phyloP scores from a whole-genome alignment of 2,329 filamentous ascomycete species.

The Pseudocercospora musae region DNA sequence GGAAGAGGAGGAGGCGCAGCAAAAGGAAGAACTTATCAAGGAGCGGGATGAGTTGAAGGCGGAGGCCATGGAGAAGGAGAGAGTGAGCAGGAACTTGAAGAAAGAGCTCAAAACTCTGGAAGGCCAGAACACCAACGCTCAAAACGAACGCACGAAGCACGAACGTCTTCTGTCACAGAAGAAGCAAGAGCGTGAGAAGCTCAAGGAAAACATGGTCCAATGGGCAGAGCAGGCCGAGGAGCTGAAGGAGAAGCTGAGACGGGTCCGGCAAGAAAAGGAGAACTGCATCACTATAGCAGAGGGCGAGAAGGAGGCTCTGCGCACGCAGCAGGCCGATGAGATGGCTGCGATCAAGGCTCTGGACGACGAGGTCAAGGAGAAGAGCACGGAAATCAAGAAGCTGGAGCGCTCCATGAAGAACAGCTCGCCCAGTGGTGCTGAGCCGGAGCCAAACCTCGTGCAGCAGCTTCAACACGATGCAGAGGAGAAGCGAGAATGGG shows the following conservation, averaged over 20 bases:
- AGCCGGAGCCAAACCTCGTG: slow-evolving; percentile 32
- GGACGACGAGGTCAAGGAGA: slow-evolving; percentile 71
- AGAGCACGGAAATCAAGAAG: slow-evolving; percentile 67
- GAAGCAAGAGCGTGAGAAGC: slow-evolving; percentile 63
- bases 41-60: slow-evolving; percentile 78
- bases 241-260: slow-evolving; percentile 47
- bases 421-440: slow-evolving; percentile 42
- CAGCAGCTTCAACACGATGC: slow-evolving; percentile 36
- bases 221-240: slow-evolving; percentile 63
- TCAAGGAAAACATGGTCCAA: slow-evolving; percentile 66
- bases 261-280: slow-evolving; percentile 41
- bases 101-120: slow-evolving; percentile 77
- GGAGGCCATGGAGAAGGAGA: slow-evolving; percentile 82
- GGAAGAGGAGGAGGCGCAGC: slow-evolving; percentile 49
- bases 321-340: slow-evolving; percentile 42
- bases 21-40: slow-evolving; percentile 56
- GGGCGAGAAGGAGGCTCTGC: slow-evolving; percentile 41
- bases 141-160: slow-evolving; percentile 74
- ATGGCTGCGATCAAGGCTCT: slow-evolving; percentile 55
- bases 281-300: slow-evolving; percentile 38
- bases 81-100: slow-evolving; percentile 78
- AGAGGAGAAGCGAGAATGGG: slow-evolving; percentile 42
- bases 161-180: slow-evolving; percentile 70
- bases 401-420: slow-evolving; percentile 64
- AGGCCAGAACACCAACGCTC: slow-evolving; percentile 73